Evolutionary conservation across 768 basidiomycete genomes (phyloP).

Genomic region (Porphyrellus cyaneotinctus): DNA sequence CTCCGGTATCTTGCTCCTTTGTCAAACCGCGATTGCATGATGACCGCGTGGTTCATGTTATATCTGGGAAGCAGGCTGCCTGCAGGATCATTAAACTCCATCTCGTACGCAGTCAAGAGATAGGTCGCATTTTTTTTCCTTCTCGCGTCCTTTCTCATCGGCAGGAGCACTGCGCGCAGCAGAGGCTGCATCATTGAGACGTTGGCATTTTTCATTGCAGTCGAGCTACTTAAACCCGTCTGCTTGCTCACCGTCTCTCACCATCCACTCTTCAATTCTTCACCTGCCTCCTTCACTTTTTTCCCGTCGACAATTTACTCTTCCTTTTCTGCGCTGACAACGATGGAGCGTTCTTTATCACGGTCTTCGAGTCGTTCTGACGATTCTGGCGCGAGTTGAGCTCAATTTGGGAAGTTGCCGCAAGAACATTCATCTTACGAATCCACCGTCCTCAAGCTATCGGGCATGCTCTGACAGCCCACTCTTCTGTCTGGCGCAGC

Average conservation of each 20-base stretch:
- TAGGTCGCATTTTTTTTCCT: background rate
- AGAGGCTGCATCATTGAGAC: slow-evolving; percentile 5
- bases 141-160: slow-evolving; percentile 10
- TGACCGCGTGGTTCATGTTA: slow-evolving; percentile 7
- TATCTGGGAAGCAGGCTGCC: slow-evolving; percentile 11
- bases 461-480: background rate
- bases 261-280: background rate
- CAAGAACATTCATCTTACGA: background rate
- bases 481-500: background rate
- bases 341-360: slow-evolving; percentile 20
- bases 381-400: slow-evolving; percentile 11
- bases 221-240: slow-evolving; percentile 22
- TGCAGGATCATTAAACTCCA: slow-evolving; percentile 2
- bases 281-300: background rate
- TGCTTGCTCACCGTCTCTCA: background rate
- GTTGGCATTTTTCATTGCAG: background rate
- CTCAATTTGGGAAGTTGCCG: background rate
- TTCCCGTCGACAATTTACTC: background rate
- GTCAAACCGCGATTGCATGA: slow-evolving; percentile 12
- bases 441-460: background rate
- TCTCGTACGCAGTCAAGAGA: background rate
- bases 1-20: slow-evolving; percentile 9
- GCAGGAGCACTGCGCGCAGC: slow-evolving; percentile 13
- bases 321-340: background rate
- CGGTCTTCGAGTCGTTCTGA: slow-evolving; percentile 18